Evolutionary conservation across 176 grass and related monocot genomes (phyloP), one percentile per base, ranked within the genome.

Genomic region (Zizania latifolia): DNA sequence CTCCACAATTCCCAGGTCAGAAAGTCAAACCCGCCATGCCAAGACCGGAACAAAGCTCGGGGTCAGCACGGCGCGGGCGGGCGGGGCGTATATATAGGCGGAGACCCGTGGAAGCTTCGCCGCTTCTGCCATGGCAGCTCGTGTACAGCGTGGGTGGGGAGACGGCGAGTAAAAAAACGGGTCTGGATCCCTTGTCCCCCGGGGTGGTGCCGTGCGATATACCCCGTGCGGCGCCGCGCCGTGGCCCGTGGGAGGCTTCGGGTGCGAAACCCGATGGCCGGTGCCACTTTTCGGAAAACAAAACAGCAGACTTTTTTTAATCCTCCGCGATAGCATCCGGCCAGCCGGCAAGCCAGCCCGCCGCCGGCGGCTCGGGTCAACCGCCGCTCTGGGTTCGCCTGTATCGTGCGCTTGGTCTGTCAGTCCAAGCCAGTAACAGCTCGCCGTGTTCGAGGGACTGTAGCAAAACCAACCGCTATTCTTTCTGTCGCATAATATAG

Each of bases 21-120:
- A 70, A 83, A 80, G 86, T 84, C 81, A 84, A 84, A 75, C 21
- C 62, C 56, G 54, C 75, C 75, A 15, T 57, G 86, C 54, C 76
- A 80, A 27, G 69, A 75, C 62, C 44, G 70, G 41, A 77, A 6
- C 57, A 19, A n/a, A n/a, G 5, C 19, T 24, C 26, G 35, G 44
- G 14, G 32, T 71, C 24, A 57, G 34, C 12, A 1, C 12, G n/a
- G 28, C 22, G 58, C 8, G 58, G 35, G 61, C 0, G 74, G 1
- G 60, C 48, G 64, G 8, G 1, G 13, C 4, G 13, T 65, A 48
- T 88, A 84, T 84, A 60, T 43, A 80, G 26, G 28, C 66, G 1
- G 40, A 11, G 48, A 58, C 23, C 55, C 36, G 36, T 56, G 61
- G 80, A 88, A 88, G 29, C 65, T 88, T 88, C 86, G 80, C 23